A percentile compares a stretch with the other conserved stretches of the same genome.
phyloP scores from a whole-genome alignment of 257 asterid species.

The Nicotiana benthamiana region DNA sequence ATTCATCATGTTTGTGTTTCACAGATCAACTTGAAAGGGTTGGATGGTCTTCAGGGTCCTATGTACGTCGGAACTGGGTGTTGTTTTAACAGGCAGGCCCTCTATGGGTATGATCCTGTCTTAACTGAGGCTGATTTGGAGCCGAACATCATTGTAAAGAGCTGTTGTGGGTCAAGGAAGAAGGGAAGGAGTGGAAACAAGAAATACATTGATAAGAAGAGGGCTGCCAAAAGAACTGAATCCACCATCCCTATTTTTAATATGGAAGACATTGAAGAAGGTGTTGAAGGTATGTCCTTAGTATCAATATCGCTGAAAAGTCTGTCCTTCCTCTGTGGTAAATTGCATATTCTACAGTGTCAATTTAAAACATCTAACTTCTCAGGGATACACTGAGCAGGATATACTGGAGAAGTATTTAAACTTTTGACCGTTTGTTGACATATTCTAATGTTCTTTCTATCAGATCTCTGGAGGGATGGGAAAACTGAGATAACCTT shows the following conservation, averaged over 20 bases:
- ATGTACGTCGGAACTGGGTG: slow-evolving; percentile 95
- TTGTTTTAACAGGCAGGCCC: slow-evolving; percentile 82
- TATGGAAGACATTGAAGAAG: slow-evolving; percentile 83
- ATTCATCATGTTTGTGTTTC: slow-evolving; percentile 2
- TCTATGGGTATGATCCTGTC: slow-evolving; percentile 84
- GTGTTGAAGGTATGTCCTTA: slow-evolving; percentile 69
- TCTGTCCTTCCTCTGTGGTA: background rate
- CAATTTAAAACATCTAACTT: background rate
- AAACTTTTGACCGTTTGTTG: background rate
- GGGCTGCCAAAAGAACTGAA: slow-evolving; percentile 72
- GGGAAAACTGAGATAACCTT: background rate
- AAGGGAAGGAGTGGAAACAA: slow-evolving; percentile 53
- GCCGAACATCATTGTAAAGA: slow-evolving; percentile 64
- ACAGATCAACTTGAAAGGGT: slow-evolving; percentile 91
- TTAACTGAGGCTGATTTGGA: slow-evolving; percentile 73
- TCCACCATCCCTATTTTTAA: slow-evolving; percentile 70
- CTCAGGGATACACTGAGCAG: background rate
- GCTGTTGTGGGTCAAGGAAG: slow-evolving; percentile 74
- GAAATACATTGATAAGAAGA: slow-evolving; percentile 63
- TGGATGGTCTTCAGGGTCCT: slow-evolving; percentile 93
- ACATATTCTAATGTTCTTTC: background rate
- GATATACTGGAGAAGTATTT: background rate
- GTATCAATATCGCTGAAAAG: background rate
- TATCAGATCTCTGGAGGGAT: background rate
- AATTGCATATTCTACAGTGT: background rate